Evolutionary conservation across 164 flowering plant genomes (phyloP).

Genomic region (Santalum album): DNA sequence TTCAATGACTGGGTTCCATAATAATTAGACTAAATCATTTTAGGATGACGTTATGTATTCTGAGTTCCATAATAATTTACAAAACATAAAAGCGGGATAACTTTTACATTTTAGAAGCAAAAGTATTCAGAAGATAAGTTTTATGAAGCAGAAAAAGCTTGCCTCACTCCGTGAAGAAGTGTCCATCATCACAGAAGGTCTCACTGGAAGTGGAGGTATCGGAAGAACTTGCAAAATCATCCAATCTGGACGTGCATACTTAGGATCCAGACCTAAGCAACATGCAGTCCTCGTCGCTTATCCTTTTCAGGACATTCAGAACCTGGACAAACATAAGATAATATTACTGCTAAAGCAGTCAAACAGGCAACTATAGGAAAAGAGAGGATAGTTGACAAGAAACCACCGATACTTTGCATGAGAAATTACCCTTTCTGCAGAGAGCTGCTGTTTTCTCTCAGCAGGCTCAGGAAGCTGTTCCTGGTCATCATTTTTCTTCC

Average conservation of each 20-base stretch:
- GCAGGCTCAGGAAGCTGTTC: constrained; percentile 98
- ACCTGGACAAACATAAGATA: constrained; percentile 43
- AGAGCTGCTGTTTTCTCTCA: constrained; percentile 87
- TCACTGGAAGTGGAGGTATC: constrained; percentile 97
- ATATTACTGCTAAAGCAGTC: not conserved
- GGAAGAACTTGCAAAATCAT: constrained; percentile 98
- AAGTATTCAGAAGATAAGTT: no score
- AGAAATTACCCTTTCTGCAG: constrained; percentile 73
- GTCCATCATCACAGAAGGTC: constrained; percentile 99
- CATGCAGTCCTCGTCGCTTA: constrained; percentile 86
- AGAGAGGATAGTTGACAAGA: not conserved
- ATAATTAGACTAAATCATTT: no score
- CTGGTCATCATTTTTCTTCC: constrained; percentile 85
- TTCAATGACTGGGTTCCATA: no score
- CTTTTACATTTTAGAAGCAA: no score
- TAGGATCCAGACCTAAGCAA: constrained; percentile 73
- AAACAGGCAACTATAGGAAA: not conserved
- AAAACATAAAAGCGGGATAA: no score
- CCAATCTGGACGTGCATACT: constrained; percentile 99
- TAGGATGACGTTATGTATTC: no score
- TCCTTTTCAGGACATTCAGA: constrained; percentile 77
- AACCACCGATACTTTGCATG: not conserved
- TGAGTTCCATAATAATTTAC: no score
- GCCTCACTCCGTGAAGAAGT: constrained; percentile 97
- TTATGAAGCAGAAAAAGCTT: constrained; percentile 21